These are phyloP conservation scores for Ilex paraguariensis DNA, from an alignment of 305 asterid species.

Conservation along the genomic window DNA sequence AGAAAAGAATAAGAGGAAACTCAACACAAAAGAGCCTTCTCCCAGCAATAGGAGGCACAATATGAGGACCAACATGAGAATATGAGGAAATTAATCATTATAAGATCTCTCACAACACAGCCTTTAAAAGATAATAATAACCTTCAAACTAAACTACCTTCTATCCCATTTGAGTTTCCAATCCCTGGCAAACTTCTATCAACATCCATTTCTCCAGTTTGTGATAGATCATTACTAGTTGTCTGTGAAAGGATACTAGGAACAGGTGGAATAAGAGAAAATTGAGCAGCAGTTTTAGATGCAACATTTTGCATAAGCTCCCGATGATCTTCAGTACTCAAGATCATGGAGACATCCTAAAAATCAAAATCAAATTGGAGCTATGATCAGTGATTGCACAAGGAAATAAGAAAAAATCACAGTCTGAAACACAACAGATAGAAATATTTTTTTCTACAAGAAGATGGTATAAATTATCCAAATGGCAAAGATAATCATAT, in stretches of 20 bases:
- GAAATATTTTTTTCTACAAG: too few species aligned
- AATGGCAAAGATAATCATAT: too few species aligned
- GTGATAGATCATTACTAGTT: slow-evolving; percentile 20
- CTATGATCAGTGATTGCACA: too few species aligned
- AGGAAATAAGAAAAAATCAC: too few species aligned
- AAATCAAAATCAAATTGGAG: slow-evolving; percentile 16
- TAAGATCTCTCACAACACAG: too few species aligned
- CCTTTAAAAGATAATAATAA: too few species aligned
- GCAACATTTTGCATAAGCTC: slow-evolving; percentile 78
- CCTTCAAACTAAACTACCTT: slow-evolving; percentile 30
- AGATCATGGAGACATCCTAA: slow-evolving; percentile 75
- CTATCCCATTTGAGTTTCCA: slow-evolving; percentile 31
- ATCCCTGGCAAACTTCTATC: slow-evolving; percentile 13
- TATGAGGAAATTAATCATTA: too few species aligned
- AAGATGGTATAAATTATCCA: too few species aligned
- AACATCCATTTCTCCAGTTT: slow-evolving; percentile 24
- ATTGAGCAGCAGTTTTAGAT: slow-evolving; percentile 65
- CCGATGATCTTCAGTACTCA: slow-evolving; percentile 89
- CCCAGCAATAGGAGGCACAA: too few species aligned
- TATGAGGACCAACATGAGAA: too few species aligned
- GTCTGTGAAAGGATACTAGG: slow-evolving; percentile 26
- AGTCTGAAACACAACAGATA: too few species aligned
- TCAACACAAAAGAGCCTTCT: slow-evolving; percentile 4
- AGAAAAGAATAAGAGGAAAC: slow-evolving; percentile 14
- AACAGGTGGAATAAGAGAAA: slow-evolving; percentile 72